A percentile compares a stretch with the other conserved stretches of the same genome.
phyloP scores from a whole-genome alignment of 371 early-diverging fungal genomes.

The Mucor circinelloides region DNA sequence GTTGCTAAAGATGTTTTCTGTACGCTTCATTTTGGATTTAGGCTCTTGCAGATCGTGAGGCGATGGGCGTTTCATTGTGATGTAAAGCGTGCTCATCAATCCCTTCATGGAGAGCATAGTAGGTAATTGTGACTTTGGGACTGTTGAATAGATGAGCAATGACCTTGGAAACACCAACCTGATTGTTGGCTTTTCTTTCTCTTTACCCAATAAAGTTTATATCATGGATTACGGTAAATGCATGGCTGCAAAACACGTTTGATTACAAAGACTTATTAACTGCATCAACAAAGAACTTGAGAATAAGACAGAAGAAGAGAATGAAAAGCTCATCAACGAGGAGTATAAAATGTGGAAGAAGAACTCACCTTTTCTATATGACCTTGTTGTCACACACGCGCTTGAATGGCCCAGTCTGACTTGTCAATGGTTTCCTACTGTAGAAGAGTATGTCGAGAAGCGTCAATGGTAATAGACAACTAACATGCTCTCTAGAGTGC shows the following conservation, averaged over 20 bases:
- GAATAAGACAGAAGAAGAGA: slow-evolving; percentile 35
- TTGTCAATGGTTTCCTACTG: slow-evolving; percentile 98
- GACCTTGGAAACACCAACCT: background rate
- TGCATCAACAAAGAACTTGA: slow-evolving; percentile 8
- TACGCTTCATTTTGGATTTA: background rate
- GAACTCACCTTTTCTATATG: slow-evolving; percentile 99
- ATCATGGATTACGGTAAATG: slow-evolving; percentile 27
- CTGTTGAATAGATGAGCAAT: background rate
- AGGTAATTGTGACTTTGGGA: background rate
- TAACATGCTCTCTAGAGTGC: slow-evolving; percentile 14
- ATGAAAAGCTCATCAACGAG: slow-evolving; percentile 92
- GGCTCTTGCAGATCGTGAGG: background rate
- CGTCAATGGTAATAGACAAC: background rate
- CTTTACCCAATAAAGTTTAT: background rate
- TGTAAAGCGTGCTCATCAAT: background rate
- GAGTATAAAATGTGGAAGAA: slow-evolving; percentile 99
- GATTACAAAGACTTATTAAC: background rate
- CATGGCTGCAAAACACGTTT: background rate
- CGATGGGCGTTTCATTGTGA: background rate
- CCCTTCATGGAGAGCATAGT: background rate
- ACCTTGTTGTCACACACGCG: slow-evolving; percentile 97
- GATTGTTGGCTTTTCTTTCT: background rate
- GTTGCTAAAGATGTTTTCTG: slow-evolving; percentile 60
- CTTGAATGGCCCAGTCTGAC: slow-evolving; percentile 99
- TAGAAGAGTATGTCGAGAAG: slow-evolving; percentile 67